These are phyloP conservation scores for Obba rivulosa DNA, from an alignment of 768 basidiomycete genomes.

Conservation along the genomic window DNA sequence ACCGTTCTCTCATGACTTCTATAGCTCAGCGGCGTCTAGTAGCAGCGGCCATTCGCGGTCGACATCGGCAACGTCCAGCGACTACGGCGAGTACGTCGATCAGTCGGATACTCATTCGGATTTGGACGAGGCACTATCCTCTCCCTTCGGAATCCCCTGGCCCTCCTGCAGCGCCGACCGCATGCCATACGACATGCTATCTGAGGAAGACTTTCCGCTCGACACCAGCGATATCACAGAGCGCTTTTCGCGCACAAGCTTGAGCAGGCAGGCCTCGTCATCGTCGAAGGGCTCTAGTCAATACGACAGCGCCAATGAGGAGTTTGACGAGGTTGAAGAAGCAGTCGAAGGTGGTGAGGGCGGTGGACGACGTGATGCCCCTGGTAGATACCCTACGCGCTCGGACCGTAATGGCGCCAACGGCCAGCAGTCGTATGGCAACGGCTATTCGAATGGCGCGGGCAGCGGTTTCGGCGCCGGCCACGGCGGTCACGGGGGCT, in stretches of 20 bases:
- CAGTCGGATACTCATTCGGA: no score
- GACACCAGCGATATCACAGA: not conserved
- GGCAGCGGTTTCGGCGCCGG: conserved; percentile 22
- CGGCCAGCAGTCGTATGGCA: not conserved
- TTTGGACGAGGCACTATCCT: not conserved
- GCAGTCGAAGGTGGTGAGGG: conserved; percentile 1
- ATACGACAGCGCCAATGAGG: not conserved
- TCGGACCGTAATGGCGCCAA: not conserved
- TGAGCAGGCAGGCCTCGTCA: not conserved
- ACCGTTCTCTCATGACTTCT: conserved; percentile 6
- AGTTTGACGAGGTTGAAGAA: not conserved
- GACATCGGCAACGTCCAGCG: conserved; percentile 7
- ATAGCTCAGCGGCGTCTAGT: conserved; percentile 3
- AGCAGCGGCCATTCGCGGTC: conserved; percentile 10
- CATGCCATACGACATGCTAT: conserved; percentile 6
- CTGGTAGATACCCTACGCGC: not conserved
- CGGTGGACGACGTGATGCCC: not conserved
- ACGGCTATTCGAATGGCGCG: conserved; percentile 11
- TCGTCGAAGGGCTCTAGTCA: conserved; percentile 7
- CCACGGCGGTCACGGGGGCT: conserved; percentile 17
- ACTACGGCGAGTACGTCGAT: conserved; percentile 7
- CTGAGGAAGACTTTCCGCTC: not conserved
- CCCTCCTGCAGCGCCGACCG: conserved; percentile 4
- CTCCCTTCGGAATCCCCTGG: conserved; percentile 16
- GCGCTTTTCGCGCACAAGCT: not conserved